Evolutionary conservation across 2,329 filamentous ascomycete species (phyloP).

Genomic region (Trichocomaceae sp.): DNA sequence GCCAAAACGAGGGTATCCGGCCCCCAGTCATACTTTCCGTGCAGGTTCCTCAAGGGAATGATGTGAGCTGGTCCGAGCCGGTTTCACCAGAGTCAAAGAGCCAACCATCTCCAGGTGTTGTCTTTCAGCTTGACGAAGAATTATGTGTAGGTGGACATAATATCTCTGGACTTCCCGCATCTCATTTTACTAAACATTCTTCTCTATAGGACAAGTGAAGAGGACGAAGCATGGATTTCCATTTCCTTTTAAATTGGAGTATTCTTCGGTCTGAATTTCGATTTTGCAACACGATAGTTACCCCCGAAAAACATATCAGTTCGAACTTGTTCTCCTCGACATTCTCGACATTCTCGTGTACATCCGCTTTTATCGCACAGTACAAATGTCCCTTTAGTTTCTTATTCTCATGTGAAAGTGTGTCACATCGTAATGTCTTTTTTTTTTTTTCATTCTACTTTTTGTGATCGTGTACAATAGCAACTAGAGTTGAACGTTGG

Average conservation of each 20-base stretch:
- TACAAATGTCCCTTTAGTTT: background rate
- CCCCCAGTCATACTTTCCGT: background rate
- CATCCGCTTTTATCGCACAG: background rate
- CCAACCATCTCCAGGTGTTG: background rate
- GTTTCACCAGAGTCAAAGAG: background rate
- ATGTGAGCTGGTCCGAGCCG: slow-evolving; percentile 2
- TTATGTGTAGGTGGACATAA: background rate
- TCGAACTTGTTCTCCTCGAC: background rate
- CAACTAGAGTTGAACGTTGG: background rate
- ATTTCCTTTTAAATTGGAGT: background rate
- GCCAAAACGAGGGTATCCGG: background rate
- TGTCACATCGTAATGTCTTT: background rate
- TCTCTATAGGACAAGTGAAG: background rate
- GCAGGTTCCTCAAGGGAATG: slow-evolving; percentile 1
- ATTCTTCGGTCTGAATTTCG: background rate
- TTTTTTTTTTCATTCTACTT: background rate
- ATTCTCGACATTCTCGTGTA: background rate
- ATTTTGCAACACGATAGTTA: background rate
- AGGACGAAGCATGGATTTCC: background rate
- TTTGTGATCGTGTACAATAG: background rate
- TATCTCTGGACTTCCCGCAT: no score
- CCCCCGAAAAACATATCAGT: background rate
- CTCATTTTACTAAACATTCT: background rate
- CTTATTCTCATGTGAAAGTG: background rate
- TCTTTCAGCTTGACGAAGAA: slow-evolving; percentile 8